Evolutionary conservation across 1,139 yeast genomes (phyloP).

Genomic region (Lodderomyces oxycetoniae): DNA sequence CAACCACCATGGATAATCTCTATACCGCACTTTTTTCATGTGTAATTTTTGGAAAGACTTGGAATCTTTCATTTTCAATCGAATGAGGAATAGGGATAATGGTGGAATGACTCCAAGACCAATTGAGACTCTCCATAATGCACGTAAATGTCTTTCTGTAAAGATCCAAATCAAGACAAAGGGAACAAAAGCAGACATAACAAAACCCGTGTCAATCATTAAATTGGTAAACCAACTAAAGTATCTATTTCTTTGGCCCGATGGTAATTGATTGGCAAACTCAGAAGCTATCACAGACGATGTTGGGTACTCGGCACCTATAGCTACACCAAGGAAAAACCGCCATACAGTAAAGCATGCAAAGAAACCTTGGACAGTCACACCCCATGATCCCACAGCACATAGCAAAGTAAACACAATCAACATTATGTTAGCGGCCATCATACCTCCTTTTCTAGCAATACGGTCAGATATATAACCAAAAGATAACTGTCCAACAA

Average conservation of each 20-base stretch:
- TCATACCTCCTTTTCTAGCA: slow-evolving; percentile 78
- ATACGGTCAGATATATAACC: slow-evolving; percentile 76
- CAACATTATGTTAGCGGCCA: slow-evolving; percentile 64
- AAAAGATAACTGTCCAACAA: slow-evolving; percentile 75
- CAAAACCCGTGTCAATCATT: slow-evolving; percentile 86
- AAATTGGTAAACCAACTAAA: slow-evolving; percentile 84
- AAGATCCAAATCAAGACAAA: slow-evolving; percentile 83
- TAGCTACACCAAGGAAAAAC: slow-evolving; percentile 79
- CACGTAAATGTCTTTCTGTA: slow-evolving; percentile 60
- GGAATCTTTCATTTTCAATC: slow-evolving; percentile 71
- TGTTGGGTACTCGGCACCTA: slow-evolving; percentile 89
- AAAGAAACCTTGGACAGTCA: slow-evolving; percentile 60
- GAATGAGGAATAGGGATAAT: slow-evolving; percentile 64
- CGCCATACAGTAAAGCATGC: slow-evolving; percentile 81
- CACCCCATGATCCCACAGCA: slow-evolving; percentile 83
- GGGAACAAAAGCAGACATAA: slow-evolving; percentile 78
- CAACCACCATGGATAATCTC: slow-evolving; percentile 57
- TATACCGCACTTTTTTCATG: slow-evolving; percentile 51
- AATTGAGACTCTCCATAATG: slow-evolving; percentile 86
- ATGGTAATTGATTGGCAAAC: slow-evolving; percentile 72
- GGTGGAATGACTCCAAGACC: slow-evolving; percentile 94
- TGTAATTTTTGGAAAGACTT: slow-evolving; percentile 64
- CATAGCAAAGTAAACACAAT: slow-evolving; percentile 71
- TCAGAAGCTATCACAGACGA: slow-evolving; percentile 93
- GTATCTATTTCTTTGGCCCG: slow-evolving; percentile 82